Evolutionary conservation across 2,329 filamentous ascomycete species (phyloP), one percentile per base, ranked within the genome.

Genomic region (Aureobasidium namibiae): DNA sequence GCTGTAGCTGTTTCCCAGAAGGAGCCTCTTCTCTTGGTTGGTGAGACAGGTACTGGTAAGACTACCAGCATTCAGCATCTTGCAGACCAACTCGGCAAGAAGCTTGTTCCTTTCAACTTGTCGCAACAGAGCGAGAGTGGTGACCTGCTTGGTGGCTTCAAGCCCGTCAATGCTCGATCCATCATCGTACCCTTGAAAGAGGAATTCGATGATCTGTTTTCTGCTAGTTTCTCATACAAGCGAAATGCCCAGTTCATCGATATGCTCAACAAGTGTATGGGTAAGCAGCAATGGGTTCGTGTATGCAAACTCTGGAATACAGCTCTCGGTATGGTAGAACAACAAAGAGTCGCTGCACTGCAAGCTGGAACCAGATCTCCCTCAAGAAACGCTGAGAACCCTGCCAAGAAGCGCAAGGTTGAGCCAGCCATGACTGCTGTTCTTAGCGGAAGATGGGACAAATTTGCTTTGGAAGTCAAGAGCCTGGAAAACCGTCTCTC

Each of bases 11-110:
- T 96, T 6, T 85, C 88, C 62, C 83, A 91, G 67, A 82, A 84
- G n/a, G 94, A 99, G 68, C 91, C 95, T 4, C 83, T 96, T 1
- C 76, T 99, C 18, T 83, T 99, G 29, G 94, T 99, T n/a, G 94
- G 94, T 69, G 94, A 99, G 76, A 99, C 94, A 8, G 94, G 94
- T 77, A 96, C 96, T 53, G 94, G 94, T 67, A 99, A 99, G 75
- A 99, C 94, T 0, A 96, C 94, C 0, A 89, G 94, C 26, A 87
- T 99, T 14, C 94, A 99, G 71, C 91, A 96, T 69, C 78, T 99
- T 59, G 91, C 94, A 0, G 86, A 88, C 60, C 82, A 87, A 3
- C 80, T 96, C 29, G 90, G 92, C 1, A 88, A 91, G 69, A 95
- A 90, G 67, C 81, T 99, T 13, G 88, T 91, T 0, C 90, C 92